Base-by-base conservation (phyloP, 176 grass and related monocot species). In the Canna indica region DNA sequence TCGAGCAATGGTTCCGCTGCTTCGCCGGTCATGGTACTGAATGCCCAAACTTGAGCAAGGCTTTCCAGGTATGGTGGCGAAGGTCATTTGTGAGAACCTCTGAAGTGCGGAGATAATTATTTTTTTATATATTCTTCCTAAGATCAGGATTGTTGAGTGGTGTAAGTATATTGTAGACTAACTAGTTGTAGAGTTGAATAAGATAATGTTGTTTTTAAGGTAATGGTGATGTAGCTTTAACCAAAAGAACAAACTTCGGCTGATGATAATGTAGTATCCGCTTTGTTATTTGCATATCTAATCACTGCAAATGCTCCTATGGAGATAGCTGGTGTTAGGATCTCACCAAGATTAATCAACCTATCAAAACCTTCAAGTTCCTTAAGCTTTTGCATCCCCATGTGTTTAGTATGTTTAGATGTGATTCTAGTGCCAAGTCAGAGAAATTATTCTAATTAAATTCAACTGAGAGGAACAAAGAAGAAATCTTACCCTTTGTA, bases 61-160 rank as follows among this genome's bases (percentile, higher is more conserved):
- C 88, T 70, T 91, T 91, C 82, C 92, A 96, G 81, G 64, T 89
- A 29, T 96, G 92, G 92, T 96, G 92, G 92, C 85, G 92, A 31
- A 87, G 92, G 73, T 91, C 88, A 20, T 91, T 91, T 64, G 42
- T 81, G 60, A 91, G 71, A 83, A 79, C 85, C n/a, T 50, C 27
- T 0, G 68, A 70, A 47, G 45, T 17, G 13, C 42, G 5, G 7
- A 70, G 68, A 70, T 70, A 27, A 48, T 46, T 32, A 32, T 5
- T 70, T 50, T 1, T 52, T 24, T 69, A 22, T 44, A 44, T 44
- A 11, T 44, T 44, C 13, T 68, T 69, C 8, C 25, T 13, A 12
- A 48, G 8, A 0, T 70, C 26, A 22, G 16, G 26, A 3, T 39
- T 48, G 68, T 32, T 33, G 45, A 50, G 68, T 50, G 27, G 17